A percentile compares a stretch with the other conserved stretches of the same genome.
Evolutionary conservation across 2,329 filamentous ascomycete species (phyloP).

Genomic region (Ophiosphaerella korrae): DNA sequence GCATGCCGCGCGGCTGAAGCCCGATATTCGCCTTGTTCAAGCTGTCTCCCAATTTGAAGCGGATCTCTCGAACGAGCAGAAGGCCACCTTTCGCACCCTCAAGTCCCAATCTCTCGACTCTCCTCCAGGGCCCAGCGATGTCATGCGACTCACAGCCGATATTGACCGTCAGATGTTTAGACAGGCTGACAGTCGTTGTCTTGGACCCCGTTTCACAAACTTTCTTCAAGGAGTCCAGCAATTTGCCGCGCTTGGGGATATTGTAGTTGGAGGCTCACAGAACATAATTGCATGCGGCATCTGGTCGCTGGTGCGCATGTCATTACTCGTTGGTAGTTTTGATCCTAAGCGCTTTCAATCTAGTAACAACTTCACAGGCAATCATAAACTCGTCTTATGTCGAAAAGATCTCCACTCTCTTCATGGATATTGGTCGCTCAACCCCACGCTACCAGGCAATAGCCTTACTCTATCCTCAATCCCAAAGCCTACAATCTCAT

Average conservation of each 20-base stretch:
- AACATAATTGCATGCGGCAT: no score
- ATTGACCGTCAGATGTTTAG: slow-evolving; percentile 32
- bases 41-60: slow-evolving; percentile 50
- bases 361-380: slow-evolving; percentile 14
- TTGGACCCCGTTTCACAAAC: no score
- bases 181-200: no score
- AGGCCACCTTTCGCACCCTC: slow-evolving; percentile 30
- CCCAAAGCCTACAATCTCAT: slow-evolving; percentile 41
- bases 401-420: slow-evolving; percentile 47
- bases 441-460: slow-evolving; percentile 50
- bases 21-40: slow-evolving; percentile 49
- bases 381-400: slow-evolving; percentile 41
- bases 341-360: no score
- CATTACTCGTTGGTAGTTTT: no score
- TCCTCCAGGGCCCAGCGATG: slow-evolving; percentile 42
- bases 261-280: no score
- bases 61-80: slow-evolving; percentile 45
- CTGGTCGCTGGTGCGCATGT: no score
- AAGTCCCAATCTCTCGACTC: slow-evolving; percentile 19
- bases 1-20: slow-evolving; percentile 31
- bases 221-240: no score
- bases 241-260: no score
- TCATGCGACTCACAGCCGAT: slow-evolving; percentile 47
- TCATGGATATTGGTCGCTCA: slow-evolving; percentile 50
- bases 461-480: slow-evolving; percentile 48